Evolutionary conservation across 2,329 filamentous ascomycete species (phyloP), one percentile per base, ranked within the genome.

Genomic region (Myriosclerotinia curreyana): DNA sequence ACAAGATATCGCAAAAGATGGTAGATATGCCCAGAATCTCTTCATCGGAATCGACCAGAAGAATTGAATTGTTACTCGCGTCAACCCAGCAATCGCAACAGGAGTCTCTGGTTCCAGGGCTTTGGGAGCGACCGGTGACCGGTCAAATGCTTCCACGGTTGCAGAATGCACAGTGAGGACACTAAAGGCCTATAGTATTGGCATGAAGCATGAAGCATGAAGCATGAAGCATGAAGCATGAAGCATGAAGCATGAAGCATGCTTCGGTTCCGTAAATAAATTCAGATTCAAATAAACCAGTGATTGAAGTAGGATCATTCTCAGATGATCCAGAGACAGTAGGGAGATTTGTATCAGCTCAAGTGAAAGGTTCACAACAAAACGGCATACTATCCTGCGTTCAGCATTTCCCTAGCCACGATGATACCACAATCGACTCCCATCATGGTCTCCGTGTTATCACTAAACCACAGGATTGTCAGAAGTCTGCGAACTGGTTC

Each of bases 321-420:
- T 77, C 77, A 0, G 77, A 79, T 66, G 71, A 80, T 49, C 77
- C 77, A 0, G 74, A 77, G 36, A 74, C 74, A 54, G 77, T 80
- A 42, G 77, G 75, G 25, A 75, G 74, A 38, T 77, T 80, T 64
- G 72, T 78, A 36, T 76, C 75, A 53, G 76, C 75, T 11, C 69
- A 75, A 44, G 72, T 76, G 11, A 73, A 70, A 49, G 78, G 77
- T 9, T 70, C 80, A 17, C 72, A 74, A 28, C 73, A 77, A 56
- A 68, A 73, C n/a, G 75, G 75, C 8, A 70, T 80, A 28, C 70
- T 79, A 7, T 75, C 78, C 7, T 79, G 76, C 61, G 74, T 78
- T 1, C 80, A 80, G 67, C 77, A 80, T 71, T 80, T 80, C 48
- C 78, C 78, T 5, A 77, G 78, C 0, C 79, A 68, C 77, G n/a